These are phyloP conservation scores for Hibiscus tridactylites DNA, from an alignment of 345 rosid genomes.

Conservation along the genomic window DNA sequence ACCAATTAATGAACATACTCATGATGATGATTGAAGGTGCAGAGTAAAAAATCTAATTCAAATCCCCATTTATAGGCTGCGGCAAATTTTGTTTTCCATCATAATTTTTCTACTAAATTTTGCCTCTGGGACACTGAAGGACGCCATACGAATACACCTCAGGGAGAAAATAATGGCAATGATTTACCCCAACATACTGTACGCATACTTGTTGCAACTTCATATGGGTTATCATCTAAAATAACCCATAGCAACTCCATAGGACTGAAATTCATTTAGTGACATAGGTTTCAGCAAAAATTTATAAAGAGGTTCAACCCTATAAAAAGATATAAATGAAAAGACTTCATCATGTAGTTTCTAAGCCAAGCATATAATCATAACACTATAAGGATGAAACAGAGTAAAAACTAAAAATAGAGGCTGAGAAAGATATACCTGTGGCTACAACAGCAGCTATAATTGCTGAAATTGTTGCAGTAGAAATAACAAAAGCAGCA, in stretches of 20 bases:
- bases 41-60: neutral
- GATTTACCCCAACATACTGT: neutral
- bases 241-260: neutral
- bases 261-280: neutral
- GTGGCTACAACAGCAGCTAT: slow-evolving; percentile 49
- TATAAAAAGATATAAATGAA: neutral
- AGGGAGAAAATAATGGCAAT: neutral
- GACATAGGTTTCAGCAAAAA: neutral
- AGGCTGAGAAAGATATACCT: slow-evolving; percentile 31
- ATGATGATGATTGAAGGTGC: no score
- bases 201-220: neutral
- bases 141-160: neutral
- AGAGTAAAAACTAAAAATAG: neutral
- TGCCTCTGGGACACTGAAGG: no score
- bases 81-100: neutral
- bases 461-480: slow-evolving; percentile 53
- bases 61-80: neutral
- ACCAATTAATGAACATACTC: no score
- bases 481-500: slow-evolving; percentile 64
- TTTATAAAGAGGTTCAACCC: neutral
- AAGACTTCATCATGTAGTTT: neutral
- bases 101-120: neutral
- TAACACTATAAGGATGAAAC: neutral
- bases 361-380: neutral
- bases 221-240: neutral